A percentile compares a stretch with the other conserved stretches of the same genome.
Conservation (phyloP, 2,329 filamentous ascomycete species). For the Diaporthe australafricana region DNA sequence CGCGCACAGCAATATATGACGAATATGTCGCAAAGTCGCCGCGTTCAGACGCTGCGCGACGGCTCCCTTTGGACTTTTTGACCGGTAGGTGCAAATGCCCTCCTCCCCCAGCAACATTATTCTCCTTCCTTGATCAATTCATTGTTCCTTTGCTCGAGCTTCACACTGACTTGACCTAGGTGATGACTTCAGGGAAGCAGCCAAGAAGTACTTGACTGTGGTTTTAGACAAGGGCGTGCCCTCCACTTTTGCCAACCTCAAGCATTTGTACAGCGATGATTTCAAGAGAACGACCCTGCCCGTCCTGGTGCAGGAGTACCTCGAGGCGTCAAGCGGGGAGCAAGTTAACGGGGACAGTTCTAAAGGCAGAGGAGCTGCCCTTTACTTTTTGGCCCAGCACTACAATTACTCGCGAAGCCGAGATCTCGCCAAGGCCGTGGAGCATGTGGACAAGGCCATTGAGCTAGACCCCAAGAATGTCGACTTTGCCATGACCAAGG, state of each 20-base stretch:
- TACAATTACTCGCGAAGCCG: slow-evolving; percentile 94
- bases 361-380: slow-evolving; percentile 80
- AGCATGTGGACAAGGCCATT: slow-evolving; percentile 87
- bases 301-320: slow-evolving; percentile 82
- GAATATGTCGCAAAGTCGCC: slow-evolving; percentile 85
- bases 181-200: slow-evolving; percentile 82
- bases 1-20: slow-evolving; percentile 77
- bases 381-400: slow-evolving; percentile 96
- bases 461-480: slow-evolving; percentile 83
- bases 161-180: slow-evolving; percentile 57
- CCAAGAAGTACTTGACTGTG: slow-evolving; percentile 80
- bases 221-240: slow-evolving; percentile 95
- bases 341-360: slow-evolving; percentile 56
- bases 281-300: slow-evolving; percentile 83
- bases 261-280: slow-evolving; percentile 85
- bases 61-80: slow-evolving; percentile 91
- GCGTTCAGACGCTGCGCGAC: slow-evolving; percentile 84
- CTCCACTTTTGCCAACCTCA: slow-evolving; percentile 96
- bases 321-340: slow-evolving; percentile 62
- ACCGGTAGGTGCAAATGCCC: slow-evolving; percentile 64
- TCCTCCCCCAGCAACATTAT: background rate
- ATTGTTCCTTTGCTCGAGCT: background rate
- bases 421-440: slow-evolving; percentile 82
- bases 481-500: slow-evolving; percentile 95
- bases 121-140: background rate